phyloP scores from a whole-genome alignment of 2,329 filamentous ascomycete genomes.

The Claviceps arundinis region DNA sequence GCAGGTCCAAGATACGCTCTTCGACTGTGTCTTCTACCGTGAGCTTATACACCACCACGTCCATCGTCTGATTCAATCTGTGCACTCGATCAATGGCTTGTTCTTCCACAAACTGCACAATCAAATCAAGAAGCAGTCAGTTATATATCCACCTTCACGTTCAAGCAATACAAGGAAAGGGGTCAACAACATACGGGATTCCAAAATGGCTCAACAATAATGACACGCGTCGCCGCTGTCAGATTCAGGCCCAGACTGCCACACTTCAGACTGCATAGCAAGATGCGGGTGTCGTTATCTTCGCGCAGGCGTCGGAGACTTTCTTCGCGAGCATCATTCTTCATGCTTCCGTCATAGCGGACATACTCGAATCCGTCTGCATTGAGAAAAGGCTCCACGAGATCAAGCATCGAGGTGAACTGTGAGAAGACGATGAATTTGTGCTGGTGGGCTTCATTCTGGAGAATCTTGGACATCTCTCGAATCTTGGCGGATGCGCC shows the following conservation, averaged over 20 bases:
- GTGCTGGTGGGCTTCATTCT: conserved; percentile 64
- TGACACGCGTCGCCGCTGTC: conserved; percentile 81
- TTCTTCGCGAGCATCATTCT: conserved; percentile 81
- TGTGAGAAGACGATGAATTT: conserved; percentile 99
- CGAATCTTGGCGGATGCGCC: conserved; percentile 82
- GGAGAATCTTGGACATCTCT: conserved; percentile 68
- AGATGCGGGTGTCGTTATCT: conserved; percentile 60
- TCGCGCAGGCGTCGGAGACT: conserved; percentile 65
- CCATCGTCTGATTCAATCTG: conserved; percentile 89
- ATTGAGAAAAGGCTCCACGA: conserved; percentile 82
- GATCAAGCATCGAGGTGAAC: conserved; percentile 95
- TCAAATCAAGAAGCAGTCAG: too few species aligned
- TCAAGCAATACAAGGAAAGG: not conserved
- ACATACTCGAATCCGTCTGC: conserved; percentile 64
- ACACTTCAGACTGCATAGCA: conserved; percentile 89
- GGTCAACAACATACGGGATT: conserved; percentile 54
- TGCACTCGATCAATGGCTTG: conserved; percentile 98
- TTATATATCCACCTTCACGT: not conserved
- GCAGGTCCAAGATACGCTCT: conserved; percentile 84
- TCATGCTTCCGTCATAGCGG: conserved; percentile 91
- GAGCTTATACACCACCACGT: conserved; percentile 90
- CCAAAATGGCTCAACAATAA: conserved; percentile 97
- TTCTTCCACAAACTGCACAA: conserved; percentile 74
- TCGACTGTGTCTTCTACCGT: conserved; percentile 81
- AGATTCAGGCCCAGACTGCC: conserved; percentile 87